Percentiles rank a stretch among this genome's conserved stretches.
These are phyloP conservation scores for Trichoderma parareesei DNA, from an alignment of 495 filamentous ascomycete genomes.

Conservation along the genomic window DNA sequence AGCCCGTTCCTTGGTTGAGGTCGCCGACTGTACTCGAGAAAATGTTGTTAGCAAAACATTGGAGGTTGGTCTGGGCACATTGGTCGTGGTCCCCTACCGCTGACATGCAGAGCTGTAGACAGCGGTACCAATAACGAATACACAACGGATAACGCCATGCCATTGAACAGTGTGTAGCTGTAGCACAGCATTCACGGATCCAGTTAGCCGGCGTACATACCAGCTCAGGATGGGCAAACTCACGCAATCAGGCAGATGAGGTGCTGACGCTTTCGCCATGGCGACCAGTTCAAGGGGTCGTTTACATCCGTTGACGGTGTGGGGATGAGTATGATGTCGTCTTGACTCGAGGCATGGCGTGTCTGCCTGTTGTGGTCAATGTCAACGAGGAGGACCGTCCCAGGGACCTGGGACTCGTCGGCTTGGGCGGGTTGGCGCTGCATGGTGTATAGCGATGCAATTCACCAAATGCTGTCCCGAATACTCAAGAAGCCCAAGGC, in stretches of 20 bases:
- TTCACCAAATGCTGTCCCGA: background rate
- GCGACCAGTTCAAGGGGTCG: slow-evolving; percentile 56
- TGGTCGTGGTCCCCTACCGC: slow-evolving; percentile 29
- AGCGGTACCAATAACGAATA: slow-evolving; percentile 56
- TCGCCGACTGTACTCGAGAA: slow-evolving; percentile 13
- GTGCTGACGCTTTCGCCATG: slow-evolving; percentile 36
- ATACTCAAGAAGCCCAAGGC: background rate
- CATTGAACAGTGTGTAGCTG: slow-evolving; percentile 50
- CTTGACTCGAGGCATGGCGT: slow-evolving; percentile 35
- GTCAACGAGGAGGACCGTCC: slow-evolving; percentile 49
- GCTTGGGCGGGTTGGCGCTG: slow-evolving; percentile 15
- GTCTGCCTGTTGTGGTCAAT: slow-evolving; percentile 30
- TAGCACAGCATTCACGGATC: no score
- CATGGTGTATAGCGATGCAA: background rate
- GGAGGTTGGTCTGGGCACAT: slow-evolving; percentile 26
- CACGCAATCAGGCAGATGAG: slow-evolving; percentile 9
- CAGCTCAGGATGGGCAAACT: slow-evolving; percentile 19
- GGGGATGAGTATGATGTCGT: slow-evolving; percentile 54
- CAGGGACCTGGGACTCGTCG: slow-evolving; percentile 40
- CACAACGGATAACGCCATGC: slow-evolving; percentile 51
- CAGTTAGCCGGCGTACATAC: no score
- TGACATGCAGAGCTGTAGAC: slow-evolving; percentile 45
- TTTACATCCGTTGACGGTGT: slow-evolving; percentile 49
- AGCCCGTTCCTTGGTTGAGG: slow-evolving; percentile 50
- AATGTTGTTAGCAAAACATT: background rate